Evolutionary conservation across 2,329 filamentous ascomycete genomes (phyloP).

Genomic region (Fusarium sp.): DNA sequence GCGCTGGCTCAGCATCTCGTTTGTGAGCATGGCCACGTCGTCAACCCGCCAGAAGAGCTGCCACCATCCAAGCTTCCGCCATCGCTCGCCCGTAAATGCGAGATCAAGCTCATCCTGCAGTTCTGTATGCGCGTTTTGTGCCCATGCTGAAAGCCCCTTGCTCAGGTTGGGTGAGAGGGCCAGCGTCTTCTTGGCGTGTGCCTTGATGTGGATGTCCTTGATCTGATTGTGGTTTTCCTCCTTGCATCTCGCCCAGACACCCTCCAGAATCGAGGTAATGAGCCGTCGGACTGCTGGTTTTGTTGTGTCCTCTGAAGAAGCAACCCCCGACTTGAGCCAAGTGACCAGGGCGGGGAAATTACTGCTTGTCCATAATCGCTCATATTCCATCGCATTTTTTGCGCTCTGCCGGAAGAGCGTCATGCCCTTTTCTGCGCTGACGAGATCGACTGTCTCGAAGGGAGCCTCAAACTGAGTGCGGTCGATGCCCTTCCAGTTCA

Average conservation of each 20-base stretch:
- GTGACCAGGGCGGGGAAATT: slow-evolving; percentile 73
- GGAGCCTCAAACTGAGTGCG: slow-evolving; percentile 52
- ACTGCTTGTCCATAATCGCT: slow-evolving; percentile 79
- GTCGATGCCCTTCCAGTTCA: slow-evolving; percentile 66
- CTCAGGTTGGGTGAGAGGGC: slow-evolving; percentile 63
- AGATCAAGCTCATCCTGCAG: slow-evolving; percentile 82
- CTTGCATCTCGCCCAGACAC: slow-evolving; percentile 63
- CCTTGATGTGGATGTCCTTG: slow-evolving; percentile 48
- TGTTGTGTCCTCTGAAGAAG: slow-evolving; percentile 58
- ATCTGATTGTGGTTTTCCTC: slow-evolving; percentile 56
- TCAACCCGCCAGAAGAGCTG: slow-evolving; percentile 96
- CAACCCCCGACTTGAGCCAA: slow-evolving; percentile 71
- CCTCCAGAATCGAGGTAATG: slow-evolving; percentile 74
- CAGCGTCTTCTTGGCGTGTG: slow-evolving; percentile 36
- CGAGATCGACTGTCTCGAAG: slow-evolving; percentile 72
- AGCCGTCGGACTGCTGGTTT: slow-evolving; percentile 76
- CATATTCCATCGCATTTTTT: slow-evolving; percentile 77
- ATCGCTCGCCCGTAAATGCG: slow-evolving; percentile 80
- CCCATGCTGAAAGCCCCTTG: slow-evolving; percentile 75
- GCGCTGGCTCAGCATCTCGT: slow-evolving; percentile 79
- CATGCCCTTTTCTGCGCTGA: slow-evolving; percentile 72
- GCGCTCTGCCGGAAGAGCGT: slow-evolving; percentile 76
- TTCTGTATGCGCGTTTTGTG: slow-evolving; percentile 84
- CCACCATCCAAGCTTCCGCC: slow-evolving; percentile 91
- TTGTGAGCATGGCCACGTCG: slow-evolving; percentile 86